These are phyloP conservation scores for Cardamine resedifolia DNA, from an alignment of 345 rosid genomes.

Conservation along the genomic window DNA sequence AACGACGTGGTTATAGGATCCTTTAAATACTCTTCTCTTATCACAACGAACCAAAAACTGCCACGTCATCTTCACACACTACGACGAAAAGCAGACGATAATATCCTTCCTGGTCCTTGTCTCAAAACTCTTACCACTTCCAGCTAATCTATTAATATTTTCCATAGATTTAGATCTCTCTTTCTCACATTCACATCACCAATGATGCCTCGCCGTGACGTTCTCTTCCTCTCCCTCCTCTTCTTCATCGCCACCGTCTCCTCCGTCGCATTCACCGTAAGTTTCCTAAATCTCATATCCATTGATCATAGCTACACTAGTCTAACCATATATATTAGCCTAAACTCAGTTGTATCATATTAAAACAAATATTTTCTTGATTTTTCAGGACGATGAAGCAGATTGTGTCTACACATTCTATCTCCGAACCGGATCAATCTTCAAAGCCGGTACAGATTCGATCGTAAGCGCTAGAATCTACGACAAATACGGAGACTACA, in stretches of 20 bases:
- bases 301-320: background rate
- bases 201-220: slow-evolving; percentile 33
- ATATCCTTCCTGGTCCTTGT: background rate
- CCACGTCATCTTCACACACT: slow-evolving; percentile 26
- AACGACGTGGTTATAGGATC: slow-evolving; percentile 25
- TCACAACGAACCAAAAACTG: background rate
- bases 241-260: slow-evolving; percentile 21
- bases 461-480: slow-evolving; percentile 53
- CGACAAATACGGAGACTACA: slow-evolving; percentile 44
- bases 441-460: slow-evolving; percentile 86
- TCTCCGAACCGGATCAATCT: slow-evolving; percentile 71
- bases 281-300: background rate
- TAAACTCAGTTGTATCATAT: too few relatives aligned
- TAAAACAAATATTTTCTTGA: background rate
- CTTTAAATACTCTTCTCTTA: background rate
- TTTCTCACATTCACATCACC: background rate
- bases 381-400: slow-evolving; percentile 42
- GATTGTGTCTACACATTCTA: slow-evolving; percentile 77
- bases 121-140: background rate
- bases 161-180: slow-evolving; percentile 19
- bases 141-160: slow-evolving; percentile 24
- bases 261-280: slow-evolving; percentile 29
- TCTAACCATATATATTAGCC: background rate
- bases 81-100: slow-evolving; percentile 5
- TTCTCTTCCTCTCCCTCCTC: slow-evolving; percentile 34